A percentile compares a stretch with the other conserved stretches of the same genome.
Conservation (phyloP, 305 asterid species). For the Fraxinus dipetala region DNA sequence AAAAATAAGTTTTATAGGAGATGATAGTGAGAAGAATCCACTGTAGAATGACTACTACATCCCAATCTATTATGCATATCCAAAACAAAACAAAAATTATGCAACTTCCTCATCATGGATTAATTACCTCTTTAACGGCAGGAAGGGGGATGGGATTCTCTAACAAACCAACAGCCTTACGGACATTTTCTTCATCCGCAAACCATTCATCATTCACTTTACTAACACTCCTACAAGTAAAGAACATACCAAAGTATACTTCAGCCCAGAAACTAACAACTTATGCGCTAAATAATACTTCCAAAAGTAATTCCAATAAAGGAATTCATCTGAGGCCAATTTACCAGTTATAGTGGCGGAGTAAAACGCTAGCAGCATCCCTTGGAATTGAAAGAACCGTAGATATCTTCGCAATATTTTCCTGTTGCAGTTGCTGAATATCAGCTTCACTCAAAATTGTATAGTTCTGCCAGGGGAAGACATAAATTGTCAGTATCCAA, state of each 20-base stretch:
- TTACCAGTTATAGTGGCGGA: constrained; percentile 91
- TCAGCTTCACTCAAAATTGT: constrained; percentile 75
- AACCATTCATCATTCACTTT: constrained; percentile 89
- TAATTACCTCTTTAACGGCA: constrained; percentile 66
- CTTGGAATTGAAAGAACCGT: constrained; percentile 81
- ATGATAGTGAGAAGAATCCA: constrained; percentile 10
- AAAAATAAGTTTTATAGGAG: constrained; percentile 20
- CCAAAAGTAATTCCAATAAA: constrained; percentile 6
- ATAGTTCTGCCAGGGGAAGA: constrained; percentile 49
- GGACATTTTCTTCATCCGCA: constrained; percentile 80
- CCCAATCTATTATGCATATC: constrained; percentile 13
- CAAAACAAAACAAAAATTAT: constrained; percentile 7
- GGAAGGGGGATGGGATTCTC: constrained; percentile 60
- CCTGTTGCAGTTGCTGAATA: constrained; percentile 75
- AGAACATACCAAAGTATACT: constrained; percentile 29
- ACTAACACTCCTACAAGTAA: constrained; percentile 84
- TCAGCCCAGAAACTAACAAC: constrained; percentile 21
- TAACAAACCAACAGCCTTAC: constrained; percentile 66
- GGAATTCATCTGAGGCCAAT: constrained; percentile 20
- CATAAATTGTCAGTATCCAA: constrained; percentile 13
- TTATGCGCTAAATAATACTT: background rate
- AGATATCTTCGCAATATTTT: constrained; percentile 64
- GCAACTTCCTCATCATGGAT: constrained; percentile 20
- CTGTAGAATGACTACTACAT: background rate
- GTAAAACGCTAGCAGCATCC: constrained; percentile 83